phyloP scores from a whole-genome alignment of 2,329 filamentous ascomycete genomes.

The Claviceps monticola region DNA sequence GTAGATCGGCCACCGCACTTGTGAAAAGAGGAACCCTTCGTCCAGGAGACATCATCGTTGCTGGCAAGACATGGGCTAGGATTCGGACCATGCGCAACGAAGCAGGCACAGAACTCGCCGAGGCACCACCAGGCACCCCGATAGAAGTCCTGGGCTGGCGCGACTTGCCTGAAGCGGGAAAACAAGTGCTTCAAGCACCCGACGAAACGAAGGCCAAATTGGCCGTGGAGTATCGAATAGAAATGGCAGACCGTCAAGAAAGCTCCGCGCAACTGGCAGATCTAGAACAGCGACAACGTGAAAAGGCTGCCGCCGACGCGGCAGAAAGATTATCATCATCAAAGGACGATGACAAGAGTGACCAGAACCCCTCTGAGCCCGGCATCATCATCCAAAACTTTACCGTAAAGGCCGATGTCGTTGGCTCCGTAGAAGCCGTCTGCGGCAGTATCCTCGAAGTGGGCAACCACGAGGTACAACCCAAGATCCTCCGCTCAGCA shows the following conservation, averaged over 20 bases:
- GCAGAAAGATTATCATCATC: slow-evolving; percentile 15
- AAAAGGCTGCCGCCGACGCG: slow-evolving; percentile 30
- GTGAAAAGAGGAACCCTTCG: slow-evolving; percentile 77
- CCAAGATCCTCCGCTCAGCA: slow-evolving; percentile 61
- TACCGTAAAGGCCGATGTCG: slow-evolving; percentile 84
- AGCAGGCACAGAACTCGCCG: slow-evolving; percentile 54
- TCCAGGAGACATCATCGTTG: slow-evolving; percentile 70
- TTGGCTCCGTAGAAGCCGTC: slow-evolving; percentile 86
- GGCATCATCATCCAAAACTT: slow-evolving; percentile 54
- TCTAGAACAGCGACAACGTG: slow-evolving; percentile 47
- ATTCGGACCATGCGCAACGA: slow-evolving; percentile 80
- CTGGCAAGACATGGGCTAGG: slow-evolving; percentile 75
- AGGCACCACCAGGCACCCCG: slow-evolving; percentile 76
- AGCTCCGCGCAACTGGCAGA: slow-evolving; percentile 73
- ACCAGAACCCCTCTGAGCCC: slow-evolving; percentile 21
- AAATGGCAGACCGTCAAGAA: slow-evolving; percentile 56
- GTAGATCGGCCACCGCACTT: slow-evolving; percentile 77
- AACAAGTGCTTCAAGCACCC: slow-evolving; percentile 71
- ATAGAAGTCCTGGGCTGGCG: slow-evolving; percentile 94
- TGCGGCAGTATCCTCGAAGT: slow-evolving; percentile 61
- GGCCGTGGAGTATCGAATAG: slow-evolving; percentile 63
- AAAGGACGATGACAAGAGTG: slow-evolving; percentile 19
- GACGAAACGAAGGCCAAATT: slow-evolving; percentile 66
- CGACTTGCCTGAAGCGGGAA: slow-evolving; percentile 66
- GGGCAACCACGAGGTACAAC: slow-evolving; percentile 70